phyloP scores from a whole-genome alignment of 331 rosid genomes.

The Quercus lobata region DNA sequence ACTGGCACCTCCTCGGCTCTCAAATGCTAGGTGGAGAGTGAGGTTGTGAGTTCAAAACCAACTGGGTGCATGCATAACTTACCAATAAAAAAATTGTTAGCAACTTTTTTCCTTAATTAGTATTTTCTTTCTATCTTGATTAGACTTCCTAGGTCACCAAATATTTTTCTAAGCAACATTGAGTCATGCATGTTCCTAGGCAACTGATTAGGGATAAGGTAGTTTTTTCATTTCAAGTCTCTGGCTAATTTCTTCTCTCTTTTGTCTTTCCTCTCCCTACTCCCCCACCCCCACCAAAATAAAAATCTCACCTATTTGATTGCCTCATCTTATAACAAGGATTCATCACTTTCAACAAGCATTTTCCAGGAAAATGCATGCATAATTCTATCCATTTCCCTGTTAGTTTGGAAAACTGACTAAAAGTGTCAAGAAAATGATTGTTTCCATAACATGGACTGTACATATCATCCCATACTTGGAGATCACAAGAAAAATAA shows the following conservation, averaged over 20 bases:
- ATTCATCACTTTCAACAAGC: not conserved
- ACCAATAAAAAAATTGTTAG: too few relatives aligned
- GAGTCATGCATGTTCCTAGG: not conserved
- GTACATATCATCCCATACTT: not conserved
- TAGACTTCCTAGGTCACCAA: not conserved
- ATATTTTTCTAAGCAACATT: not conserved
- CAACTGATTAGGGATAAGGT: not conserved
- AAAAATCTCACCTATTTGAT: not conserved
- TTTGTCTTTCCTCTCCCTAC: too few relatives aligned
- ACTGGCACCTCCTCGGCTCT: too few relatives aligned
- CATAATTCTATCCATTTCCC: not conserved
- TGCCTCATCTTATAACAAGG: not conserved
- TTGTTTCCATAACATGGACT: not conserved
- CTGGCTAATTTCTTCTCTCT: not conserved
- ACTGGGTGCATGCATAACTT: too few relatives aligned
- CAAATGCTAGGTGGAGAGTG: too few relatives aligned
- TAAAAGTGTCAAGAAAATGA: not conserved
- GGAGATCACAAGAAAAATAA: not conserved
- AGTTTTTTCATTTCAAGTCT: not conserved
- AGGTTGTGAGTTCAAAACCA: too few relatives aligned
- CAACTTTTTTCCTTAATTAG: not conserved
- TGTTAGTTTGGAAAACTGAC: not conserved
- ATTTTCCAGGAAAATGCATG: not conserved
- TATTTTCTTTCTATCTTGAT: not conserved
- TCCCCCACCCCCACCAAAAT: not conserved